Conservation (phyloP, 2,329 filamentous ascomycete species). For the Aspergillus unguis region DNA sequence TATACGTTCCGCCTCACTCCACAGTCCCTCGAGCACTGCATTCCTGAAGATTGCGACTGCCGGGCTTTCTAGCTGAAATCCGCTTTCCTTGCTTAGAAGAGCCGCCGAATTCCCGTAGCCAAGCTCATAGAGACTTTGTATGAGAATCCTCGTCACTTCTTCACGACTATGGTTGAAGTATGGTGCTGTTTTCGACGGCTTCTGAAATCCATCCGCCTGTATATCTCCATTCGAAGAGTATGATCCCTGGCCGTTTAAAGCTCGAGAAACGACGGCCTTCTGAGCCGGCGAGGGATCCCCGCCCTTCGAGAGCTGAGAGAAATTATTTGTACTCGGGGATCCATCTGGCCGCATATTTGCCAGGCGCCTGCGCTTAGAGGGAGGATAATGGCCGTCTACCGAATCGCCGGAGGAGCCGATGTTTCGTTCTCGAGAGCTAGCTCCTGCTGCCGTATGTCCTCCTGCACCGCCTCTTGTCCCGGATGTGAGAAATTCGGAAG, state of each 20-base stretch:
- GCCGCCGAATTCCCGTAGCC: slow-evolving; percentile 77
- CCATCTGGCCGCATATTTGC: slow-evolving; percentile 63
- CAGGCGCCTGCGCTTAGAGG: slow-evolving; percentile 58
- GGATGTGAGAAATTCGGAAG: slow-evolving; percentile 17
- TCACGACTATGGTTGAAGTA: slow-evolving; percentile 88
- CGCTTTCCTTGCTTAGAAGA: slow-evolving; percentile 74
- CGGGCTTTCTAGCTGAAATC: slow-evolving; percentile 79
- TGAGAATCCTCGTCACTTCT: slow-evolving; percentile 87
- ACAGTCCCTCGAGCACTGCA: slow-evolving; percentile 75
- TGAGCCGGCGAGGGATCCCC: slow-evolving; percentile 44
- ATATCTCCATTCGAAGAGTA: slow-evolving; percentile 38
- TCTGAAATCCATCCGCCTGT: slow-evolving; percentile 40
- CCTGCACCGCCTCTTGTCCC: slow-evolving; percentile 22
- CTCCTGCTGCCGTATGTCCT: slow-evolving; percentile 27
- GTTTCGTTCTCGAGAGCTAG: slow-evolving; percentile 24
- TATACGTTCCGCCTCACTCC: slow-evolving; percentile 79
- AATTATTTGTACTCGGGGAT: slow-evolving; percentile 55
- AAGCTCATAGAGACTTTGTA: slow-evolving; percentile 85
- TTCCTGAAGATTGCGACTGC: slow-evolving; percentile 81
- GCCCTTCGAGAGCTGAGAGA: slow-evolving; percentile 57
- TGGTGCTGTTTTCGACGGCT: slow-evolving; percentile 34
- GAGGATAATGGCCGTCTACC: slow-evolving; percentile 33
- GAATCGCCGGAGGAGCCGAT: slow-evolving; percentile 24
- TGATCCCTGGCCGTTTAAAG: slow-evolving; percentile 55
- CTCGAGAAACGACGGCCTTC: slow-evolving; percentile 47